Evolutionary conservation across 768 basidiomycete species (phyloP), one percentile per base, ranked within the genome.

Genomic region (Boletus reticulatus): DNA sequence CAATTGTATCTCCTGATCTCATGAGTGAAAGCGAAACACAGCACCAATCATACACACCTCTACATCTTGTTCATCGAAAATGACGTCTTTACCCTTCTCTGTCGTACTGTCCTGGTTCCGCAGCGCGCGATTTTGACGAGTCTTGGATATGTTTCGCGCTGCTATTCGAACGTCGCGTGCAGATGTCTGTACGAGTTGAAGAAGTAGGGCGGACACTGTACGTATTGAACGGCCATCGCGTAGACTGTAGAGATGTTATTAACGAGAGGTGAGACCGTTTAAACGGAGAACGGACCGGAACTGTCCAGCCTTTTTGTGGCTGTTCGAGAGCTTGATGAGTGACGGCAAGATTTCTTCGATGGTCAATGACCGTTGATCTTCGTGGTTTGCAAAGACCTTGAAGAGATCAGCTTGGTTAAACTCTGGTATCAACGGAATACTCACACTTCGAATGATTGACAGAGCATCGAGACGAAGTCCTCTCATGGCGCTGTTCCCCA

Each of bases 141-240:
- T 70, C 58, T 84, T 87, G 32, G 79, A 81, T 34, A 91, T 80
- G 57, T 74, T 78, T 57, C 77, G 77, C 1, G 87, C 87, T 49
- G 84, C 80, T n/a, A 86, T 68, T 17, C 85, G 80, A n/a, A 96
- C 85, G 60, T 93, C 92, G 59, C 92, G 88, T 0, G 92, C 87
- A 5, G 93, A 95, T 0, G 94, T 96, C 67, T 99, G 97, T 2
- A 98, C 88, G n/a, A 99, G 86, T 62, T 98, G 95, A 19, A 99
- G 78, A 11, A 99, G 78, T 7, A 99, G 77, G 0, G 96, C 96
- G 3, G 94, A 95, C 13, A 95, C 89, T 2, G 94, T 97, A 48
- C 95, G 86, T 50, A 99, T 98, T 0, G 94, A 88, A 9, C 85
- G 84, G 0, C 95, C 95, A 65, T 96, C 92, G 11, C 93, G 84